Evolutionary conservation across 2,329 filamentous ascomycete species (phyloP), one percentile per base, ranked within the genome.

Genomic region (Onygenales sp.): DNA sequence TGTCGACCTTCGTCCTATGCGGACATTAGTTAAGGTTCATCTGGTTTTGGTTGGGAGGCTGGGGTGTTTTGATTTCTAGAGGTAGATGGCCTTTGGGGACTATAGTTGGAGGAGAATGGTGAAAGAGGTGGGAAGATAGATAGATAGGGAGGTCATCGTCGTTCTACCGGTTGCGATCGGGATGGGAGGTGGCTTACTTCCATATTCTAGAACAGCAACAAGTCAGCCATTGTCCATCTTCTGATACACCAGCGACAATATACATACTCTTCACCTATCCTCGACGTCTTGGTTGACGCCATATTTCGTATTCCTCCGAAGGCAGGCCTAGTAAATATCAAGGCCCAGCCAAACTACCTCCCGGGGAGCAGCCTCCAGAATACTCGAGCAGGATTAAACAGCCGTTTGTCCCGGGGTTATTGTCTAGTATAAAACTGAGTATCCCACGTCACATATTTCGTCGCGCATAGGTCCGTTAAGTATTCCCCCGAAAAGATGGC

Each of bases 1-100:
- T 97, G 74, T 97, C 92, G 65, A 96, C 86, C 65, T 90, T 86
- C 56, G 88, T 94, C 75, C 92, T 97, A 5, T 27, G 21, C 21
- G 21, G 21, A 27, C 21, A 27, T 27, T 27, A 27, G 21, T 27
- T 27, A 3, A 27, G 1, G 1, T 27, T 27, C 21, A 27, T 27
- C 21, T 27, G 69, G 53, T 42, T 48, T 42, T 47, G 13, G 11
- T 21, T n/a, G 21, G 21, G 21, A 27, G 21, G 21, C 4, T 17
- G 17, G 17, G 2, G 1, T 42, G 1, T 13, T 42, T 42, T 42
- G 14, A 13, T 44, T 17, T 32, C 34, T n/a, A 44, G 10, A 9
- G 21, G 21, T 4, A 39, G 36, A 39, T 4, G 9, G 9, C 6
- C 13, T 1, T 21, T 36, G 2, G 31, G n/a, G 8, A 27, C 2